Base-by-base conservation (phyloP, 2,329 filamentous ascomycete species). In the Neonectria magnoliae region DNA sequence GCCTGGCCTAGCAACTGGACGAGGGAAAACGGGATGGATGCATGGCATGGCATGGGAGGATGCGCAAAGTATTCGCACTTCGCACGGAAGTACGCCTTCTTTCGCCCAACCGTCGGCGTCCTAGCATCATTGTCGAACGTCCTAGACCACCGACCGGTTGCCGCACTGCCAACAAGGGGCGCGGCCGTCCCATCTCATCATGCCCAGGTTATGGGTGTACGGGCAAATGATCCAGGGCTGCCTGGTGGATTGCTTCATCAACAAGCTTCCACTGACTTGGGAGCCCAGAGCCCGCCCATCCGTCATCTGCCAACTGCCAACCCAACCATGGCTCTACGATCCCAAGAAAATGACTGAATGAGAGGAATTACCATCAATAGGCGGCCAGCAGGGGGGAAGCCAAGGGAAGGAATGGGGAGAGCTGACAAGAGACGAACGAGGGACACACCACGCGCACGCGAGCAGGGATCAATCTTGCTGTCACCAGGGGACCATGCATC, bases 151-250 rank as follows among this genome's bases (percentile, higher is more conserved):
- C 29, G 25, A 36, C 13, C 36, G n/a, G 13, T 16, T 6, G 6
- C 13, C 36, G 7, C 31, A 14, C 60, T 36, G 33, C 25, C 38
- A 53, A 41, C 55, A 51, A 58, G 55, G 55, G 50, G 60, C 27
- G 31, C 9, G 29, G 14, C 51, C 48, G 44, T 63, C 55, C 60
- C 54, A 63, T 58, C 54, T n/a, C n/a, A n/a, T 50, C 42, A 62
- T 44, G 33, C 60, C 61, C 50, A 50, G 55, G 56, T 55, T 50
- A 64, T 52, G 57, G 62, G 62, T 36, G 53, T 56, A 47, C 57
- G 41, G 51, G 33, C 58, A 65, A 65, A 65, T 62, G 62, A 62
- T 62, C 58, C 54, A 65, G 63, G 58, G 58, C 45, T 42, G 50
- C 16, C 16, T 27, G 50, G 63, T 65, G 63, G 58, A 57, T 59